Conservation (phyloP, 371 early-diverging fungal species). For the Circinella umbellata region DNA sequence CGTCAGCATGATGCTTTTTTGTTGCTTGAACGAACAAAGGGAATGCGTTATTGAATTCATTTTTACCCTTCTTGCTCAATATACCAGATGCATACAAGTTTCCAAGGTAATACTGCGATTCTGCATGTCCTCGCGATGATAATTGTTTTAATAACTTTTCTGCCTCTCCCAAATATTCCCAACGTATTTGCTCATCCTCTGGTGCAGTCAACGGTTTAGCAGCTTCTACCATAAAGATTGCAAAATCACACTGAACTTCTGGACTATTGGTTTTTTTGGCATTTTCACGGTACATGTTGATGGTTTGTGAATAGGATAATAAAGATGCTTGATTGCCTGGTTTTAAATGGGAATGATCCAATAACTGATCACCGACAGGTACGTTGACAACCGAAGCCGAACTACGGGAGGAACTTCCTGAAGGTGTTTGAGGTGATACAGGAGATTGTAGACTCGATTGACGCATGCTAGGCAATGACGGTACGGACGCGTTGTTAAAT, state of each 20-base stretch:
- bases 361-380: constrained; percentile 50
- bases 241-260: constrained; percentile 81
- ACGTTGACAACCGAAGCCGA: constrained; percentile 36
- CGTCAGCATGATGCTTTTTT: constrained; percentile 71
- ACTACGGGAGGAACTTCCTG: constrained; percentile 30
- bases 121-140: constrained; percentile 64
- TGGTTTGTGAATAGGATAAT: constrained; percentile 69
- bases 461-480: constrained; percentile 2
- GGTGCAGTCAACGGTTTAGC: constrained; percentile 54
- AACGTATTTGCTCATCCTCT: constrained; percentile 56
- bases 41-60: constrained; percentile 72
- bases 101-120: constrained; percentile 71
- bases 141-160: constrained; percentile 63
- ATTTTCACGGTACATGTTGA: constrained; percentile 81
- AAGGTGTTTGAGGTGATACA: constrained; percentile 14
- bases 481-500: background rate
- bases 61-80: constrained; percentile 59
- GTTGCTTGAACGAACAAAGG: constrained; percentile 71
- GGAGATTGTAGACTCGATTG: constrained; percentile 14
- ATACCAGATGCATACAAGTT: constrained; percentile 69
- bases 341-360: constrained; percentile 69
- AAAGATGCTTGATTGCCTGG: constrained; percentile 70
- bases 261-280: constrained; percentile 86
- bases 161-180: constrained; percentile 66
- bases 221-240: constrained; percentile 72